Evolutionary conservation across 169 alveolate genomes (phyloP).

Genomic region (Plasmodium vivax): DNA sequence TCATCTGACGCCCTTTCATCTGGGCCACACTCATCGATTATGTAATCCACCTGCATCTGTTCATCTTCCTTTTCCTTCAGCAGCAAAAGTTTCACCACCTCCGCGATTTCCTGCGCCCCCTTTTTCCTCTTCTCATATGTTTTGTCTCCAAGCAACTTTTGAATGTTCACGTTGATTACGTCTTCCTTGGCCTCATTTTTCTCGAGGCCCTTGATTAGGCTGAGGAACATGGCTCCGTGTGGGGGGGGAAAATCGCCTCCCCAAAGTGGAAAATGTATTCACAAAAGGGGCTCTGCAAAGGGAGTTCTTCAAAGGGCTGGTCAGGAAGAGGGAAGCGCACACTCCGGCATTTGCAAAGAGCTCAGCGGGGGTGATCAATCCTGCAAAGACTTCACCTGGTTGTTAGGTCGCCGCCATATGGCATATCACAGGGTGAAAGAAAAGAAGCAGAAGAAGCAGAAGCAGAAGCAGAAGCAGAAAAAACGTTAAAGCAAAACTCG

Average conservation of each 20-base stretch:
- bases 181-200: slow-evolving; percentile 60
- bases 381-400: neutral
- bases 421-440: neutral
- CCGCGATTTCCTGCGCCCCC: slow-evolving; percentile 71
- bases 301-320: neutral
- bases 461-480: neutral
- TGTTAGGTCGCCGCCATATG: neutral
- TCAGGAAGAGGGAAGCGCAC: neutral
- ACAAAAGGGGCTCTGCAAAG: neutral
- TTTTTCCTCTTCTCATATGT: slow-evolving; percentile 70
- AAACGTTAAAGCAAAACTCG: neutral
- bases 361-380: neutral
- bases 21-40: neutral
- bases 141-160: slow-evolving; percentile 55
- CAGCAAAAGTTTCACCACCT: slow-evolving; percentile 25
- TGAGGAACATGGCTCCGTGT: slow-evolving; percentile 32
- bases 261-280: neutral
- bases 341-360: neutral
- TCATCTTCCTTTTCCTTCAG: slow-evolving; percentile 54
- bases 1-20: slow-evolving; percentile 8
- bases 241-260: neutral
- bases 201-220: slow-evolving; percentile 50
- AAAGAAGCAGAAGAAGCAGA: neutral
- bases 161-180: slow-evolving; percentile 28
- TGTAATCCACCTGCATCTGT: slow-evolving; percentile 17